Base-by-base conservation (phyloP, 2,329 filamentous ascomycete genomes). In the Magnaporthiopsis poae region DNA sequence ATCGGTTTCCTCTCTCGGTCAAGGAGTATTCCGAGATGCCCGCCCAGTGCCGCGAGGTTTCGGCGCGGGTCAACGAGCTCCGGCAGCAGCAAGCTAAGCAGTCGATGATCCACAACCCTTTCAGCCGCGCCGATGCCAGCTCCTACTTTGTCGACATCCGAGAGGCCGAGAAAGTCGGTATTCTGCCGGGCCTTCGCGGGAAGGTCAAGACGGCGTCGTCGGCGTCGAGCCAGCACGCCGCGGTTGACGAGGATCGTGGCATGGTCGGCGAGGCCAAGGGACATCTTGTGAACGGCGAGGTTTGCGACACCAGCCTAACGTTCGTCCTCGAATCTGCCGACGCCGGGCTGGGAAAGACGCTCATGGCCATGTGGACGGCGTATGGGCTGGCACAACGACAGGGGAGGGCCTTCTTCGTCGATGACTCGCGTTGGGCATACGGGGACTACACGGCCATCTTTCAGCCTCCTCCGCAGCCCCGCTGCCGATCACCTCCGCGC, bases 381-480 rank as follows among this genome's bases (percentile, higher is more conserved):
- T 96, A 95, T 74, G 90, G 90, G 3, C 78, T 96, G 66, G 91
- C 92, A 2, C 82, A 88, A 73, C 84, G 87, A 68, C 90, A 96
- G 74, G 85, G 85, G 18, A 82, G 91, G 31, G 82, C 86, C 0
- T 96, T 96, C 76, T 96, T 96, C 78, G 81, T 96, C 69, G 91
- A 96, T 71, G 92, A 96, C 76, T 86, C 89, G 8, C 83, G 88
- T 70, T 96, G 92, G 88, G 88, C 89, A 1, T 95, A 95, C 71
- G 92, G 92, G 12, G 81, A 83, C 65, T 96, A 91, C 73, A 83
- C 82, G 0, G 82, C 86, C 64, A 91, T 90, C 71, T 96, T 96
- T 76, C 79, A 84, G 62, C 78, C 85, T 3, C 88, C 89, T 0
- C 88, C 90, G 0, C 71, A 81, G 2, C 87, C 88, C 1, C 76